A percentile compares a stretch with the other conserved stretches of the same genome.
These are phyloP conservation scores for Fraxinus albicans DNA, from an alignment of 305 asterid species.

Conservation along the genomic window DNA sequence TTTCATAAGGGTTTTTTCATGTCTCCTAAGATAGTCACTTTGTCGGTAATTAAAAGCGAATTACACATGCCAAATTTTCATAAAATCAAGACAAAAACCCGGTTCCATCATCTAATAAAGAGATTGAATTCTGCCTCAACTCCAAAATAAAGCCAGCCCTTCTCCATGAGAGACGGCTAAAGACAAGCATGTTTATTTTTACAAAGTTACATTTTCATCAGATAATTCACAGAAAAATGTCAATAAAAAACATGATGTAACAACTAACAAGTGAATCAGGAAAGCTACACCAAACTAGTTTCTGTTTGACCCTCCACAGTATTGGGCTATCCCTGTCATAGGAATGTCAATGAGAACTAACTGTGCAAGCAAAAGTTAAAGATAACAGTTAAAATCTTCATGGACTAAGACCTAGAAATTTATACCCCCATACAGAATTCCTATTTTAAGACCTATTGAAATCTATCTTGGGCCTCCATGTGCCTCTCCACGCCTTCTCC, in stretches of 20 bases:
- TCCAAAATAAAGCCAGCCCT: not conserved
- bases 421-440: not conserved
- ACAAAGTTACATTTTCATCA: constrained; percentile 1
- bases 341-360: constrained; percentile 26
- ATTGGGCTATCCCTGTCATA: constrained; percentile 37
- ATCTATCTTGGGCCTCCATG: constrained; percentile 37
- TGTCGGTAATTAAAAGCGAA: too few species aligned
- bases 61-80: too few species aligned
- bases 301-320: constrained; percentile 29
- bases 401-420: constrained; percentile 25
- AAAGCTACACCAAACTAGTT: constrained; percentile 40
- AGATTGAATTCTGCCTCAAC: too few species aligned
- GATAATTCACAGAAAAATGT: constrained; percentile 29
- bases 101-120: not conserved
- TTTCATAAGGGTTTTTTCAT: too few species aligned
- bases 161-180: not conserved
- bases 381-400: constrained; percentile 35
- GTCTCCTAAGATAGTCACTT: not conserved
- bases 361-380: constrained; percentile 40
- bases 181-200: not conserved
- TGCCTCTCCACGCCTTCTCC: constrained; percentile 66
- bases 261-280: constrained; percentile 13
- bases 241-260: constrained; percentile 24
- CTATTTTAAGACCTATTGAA: constrained; percentile 21
- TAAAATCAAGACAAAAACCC: not conserved